A percentile compares a stretch with the other conserved stretches of the same genome.
Conservation (phyloP, 2,329 filamentous ascomycete genomes). For the Cadophora luteo-olivacea region DNA sequence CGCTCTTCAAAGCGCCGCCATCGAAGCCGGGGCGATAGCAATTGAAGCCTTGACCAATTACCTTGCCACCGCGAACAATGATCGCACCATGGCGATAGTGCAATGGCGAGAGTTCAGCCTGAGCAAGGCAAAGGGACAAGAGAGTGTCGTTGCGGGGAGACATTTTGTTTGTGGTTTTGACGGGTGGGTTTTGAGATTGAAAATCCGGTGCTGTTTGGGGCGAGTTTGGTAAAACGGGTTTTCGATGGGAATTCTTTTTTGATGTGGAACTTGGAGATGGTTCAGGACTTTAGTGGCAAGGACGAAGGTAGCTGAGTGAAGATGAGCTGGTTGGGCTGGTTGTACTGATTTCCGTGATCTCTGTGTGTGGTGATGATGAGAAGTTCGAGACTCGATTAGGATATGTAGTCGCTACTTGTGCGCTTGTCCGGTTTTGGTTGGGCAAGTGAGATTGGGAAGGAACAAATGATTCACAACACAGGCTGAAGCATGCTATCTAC, state of each 20-base stretch:
- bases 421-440: not conserved
- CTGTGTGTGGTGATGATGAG: slow-evolving; percentile 5
- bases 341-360: slow-evolving; percentile 7
- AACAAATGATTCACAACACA: slow-evolving; percentile 3
- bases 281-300: not conserved
- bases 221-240: not conserved
- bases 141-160: slow-evolving; percentile 51
- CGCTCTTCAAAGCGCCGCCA: slow-evolving; percentile 56
- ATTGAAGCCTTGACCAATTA: slow-evolving; percentile 59
- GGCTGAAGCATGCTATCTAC: not conserved
- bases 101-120: slow-evolving; percentile 56
- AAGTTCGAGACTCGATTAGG: not conserved
- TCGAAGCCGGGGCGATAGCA: slow-evolving; percentile 56
- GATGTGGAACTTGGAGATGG: not conserved
- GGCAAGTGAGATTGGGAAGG: slow-evolving; percentile 3
- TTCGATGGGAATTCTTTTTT: not conserved
- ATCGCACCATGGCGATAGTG: slow-evolving; percentile 57
- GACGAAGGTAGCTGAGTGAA: not conserved
- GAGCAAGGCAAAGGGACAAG: slow-evolving; percentile 57
- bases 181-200: not conserved
- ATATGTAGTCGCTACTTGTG: not conserved
- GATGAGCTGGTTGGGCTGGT: not conserved
- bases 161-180: slow-evolving; percentile 26
- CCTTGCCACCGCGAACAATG: slow-evolving; percentile 58
- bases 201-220: not conserved